Evolutionary conservation across 2,329 filamentous ascomycete genomes (phyloP).

Genomic region (Chaetomium globosum): DNA sequence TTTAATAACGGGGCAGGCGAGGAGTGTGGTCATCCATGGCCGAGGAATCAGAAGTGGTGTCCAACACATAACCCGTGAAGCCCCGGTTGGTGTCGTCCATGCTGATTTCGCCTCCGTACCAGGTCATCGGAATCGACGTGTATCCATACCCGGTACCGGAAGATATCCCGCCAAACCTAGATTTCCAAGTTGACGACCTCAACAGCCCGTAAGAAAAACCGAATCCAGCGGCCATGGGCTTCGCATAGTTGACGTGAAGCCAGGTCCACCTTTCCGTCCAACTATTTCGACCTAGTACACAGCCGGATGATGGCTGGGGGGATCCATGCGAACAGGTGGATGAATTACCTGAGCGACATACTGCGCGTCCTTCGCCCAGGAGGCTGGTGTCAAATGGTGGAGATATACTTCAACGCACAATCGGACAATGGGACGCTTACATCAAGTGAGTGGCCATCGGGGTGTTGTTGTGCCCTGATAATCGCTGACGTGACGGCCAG

Average conservation of each 20-base stretch:
- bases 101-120: conserved; percentile 27
- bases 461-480: background rate
- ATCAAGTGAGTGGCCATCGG: conserved; percentile 50
- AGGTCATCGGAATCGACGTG: conserved; percentile 74
- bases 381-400: conserved; percentile 88
- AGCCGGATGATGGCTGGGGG: conserved; percentile 73
- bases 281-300: conserved; percentile 81
- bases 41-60: background rate
- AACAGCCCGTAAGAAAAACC: conserved; percentile 58
- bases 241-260: conserved; percentile 21
- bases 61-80: too few species aligned
- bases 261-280: conserved; percentile 68
- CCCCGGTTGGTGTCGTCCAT: background rate
- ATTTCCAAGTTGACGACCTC: conserved; percentile 72
- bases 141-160: conserved; percentile 70
- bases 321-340: conserved; percentile 73
- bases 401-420: conserved; percentile 82
- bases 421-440: conserved; percentile 81
- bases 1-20: background rate
- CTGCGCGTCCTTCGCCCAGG: conserved; percentile 69
- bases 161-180: conserved; percentile 65
- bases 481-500: conserved; percentile 42
- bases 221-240: too few species aligned
- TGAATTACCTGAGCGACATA: conserved; percentile 74
- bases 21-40: background rate